Percentiles rank a stretch among this genome's conserved stretches.
Conservation (phyloP, 2,329 filamentous ascomycete genomes). For the Byssochlamys sp. region DNA sequence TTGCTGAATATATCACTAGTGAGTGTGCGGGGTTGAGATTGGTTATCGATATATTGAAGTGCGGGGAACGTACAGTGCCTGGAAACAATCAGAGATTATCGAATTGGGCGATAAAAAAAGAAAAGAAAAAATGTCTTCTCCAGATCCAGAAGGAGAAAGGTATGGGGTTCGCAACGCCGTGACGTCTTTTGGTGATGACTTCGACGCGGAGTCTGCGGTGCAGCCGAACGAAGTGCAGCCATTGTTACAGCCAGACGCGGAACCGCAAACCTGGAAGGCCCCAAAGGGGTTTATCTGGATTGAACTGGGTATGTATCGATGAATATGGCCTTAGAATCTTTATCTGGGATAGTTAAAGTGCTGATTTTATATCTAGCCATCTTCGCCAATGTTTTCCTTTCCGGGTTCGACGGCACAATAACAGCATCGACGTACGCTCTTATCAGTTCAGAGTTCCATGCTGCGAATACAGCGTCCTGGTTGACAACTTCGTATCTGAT, state of each 20-base stretch:
- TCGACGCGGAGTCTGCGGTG: background rate
- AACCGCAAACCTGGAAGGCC: constrained; percentile 35
- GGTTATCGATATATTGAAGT: background rate
- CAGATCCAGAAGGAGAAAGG: background rate
- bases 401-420: constrained; percentile 42
- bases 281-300: constrained; percentile 49
- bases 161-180: background rate
- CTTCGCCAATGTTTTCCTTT: constrained; percentile 56
- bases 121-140: background rate
- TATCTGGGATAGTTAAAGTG: constrained; percentile 1
- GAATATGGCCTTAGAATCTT: background rate
- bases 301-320: constrained; percentile 36
- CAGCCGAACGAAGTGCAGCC: background rate
- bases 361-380: constrained; percentile 35
- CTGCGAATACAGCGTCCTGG: constrained; percentile 37
- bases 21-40: background rate
- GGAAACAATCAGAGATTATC: background rate
- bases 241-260: background rate
- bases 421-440: constrained; percentile 37
- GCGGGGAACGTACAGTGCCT: background rate
- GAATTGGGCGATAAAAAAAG: background rate
- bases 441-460: constrained; percentile 40
- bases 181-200: background rate
- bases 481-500: constrained; percentile 57
- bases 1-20: background rate